Evolutionary conservation across 768 basidiomycete species (phyloP).

Genomic region (Candolleomyces eurysporus): DNA sequence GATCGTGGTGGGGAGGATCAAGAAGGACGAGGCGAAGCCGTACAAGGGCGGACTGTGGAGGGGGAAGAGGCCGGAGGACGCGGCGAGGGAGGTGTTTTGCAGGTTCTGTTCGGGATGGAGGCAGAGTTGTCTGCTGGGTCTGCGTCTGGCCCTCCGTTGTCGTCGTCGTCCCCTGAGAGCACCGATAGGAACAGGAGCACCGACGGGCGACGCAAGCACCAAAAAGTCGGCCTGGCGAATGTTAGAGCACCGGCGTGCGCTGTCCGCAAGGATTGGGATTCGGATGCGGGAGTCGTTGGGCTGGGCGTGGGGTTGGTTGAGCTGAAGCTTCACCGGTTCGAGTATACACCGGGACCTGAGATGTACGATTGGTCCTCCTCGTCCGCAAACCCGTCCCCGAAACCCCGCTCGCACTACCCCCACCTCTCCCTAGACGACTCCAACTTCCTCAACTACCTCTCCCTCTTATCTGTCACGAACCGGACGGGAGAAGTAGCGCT

Average conservation of each 20-base stretch:
- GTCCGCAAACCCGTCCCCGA: slow-evolving; percentile 5
- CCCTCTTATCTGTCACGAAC: slow-evolving; percentile 12
- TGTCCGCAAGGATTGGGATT: slow-evolving; percentile 9
- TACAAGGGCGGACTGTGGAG: slow-evolving; percentile 46
- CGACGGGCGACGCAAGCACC: too few relatives aligned
- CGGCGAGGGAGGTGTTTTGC: slow-evolving; percentile 51
- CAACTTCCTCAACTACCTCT: slow-evolving; percentile 20
- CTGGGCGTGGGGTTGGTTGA: slow-evolving; percentile 10
- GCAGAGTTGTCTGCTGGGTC: too few relatives aligned
- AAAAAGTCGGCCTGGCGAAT: slow-evolving; percentile 16
- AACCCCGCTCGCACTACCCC: slow-evolving; percentile 13
- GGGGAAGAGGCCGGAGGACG: slow-evolving; percentile 41
- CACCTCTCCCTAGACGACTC: slow-evolving; percentile 5
- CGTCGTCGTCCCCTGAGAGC: not conserved
- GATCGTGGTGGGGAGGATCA: not conserved
- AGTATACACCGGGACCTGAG: slow-evolving; percentile 8
- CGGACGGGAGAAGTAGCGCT: slow-evolving; percentile 60
- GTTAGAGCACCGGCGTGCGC: slow-evolving; percentile 21
- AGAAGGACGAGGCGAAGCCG: slow-evolving; percentile 4
- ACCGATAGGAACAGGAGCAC: not conserved
- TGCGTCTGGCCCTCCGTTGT: not conserved
- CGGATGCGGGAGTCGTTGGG: slow-evolving; percentile 8
- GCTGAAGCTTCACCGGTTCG: slow-evolving; percentile 6
- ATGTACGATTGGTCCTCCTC: slow-evolving; percentile 9
- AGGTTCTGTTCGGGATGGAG: slow-evolving; percentile 55